Evolutionary conservation across 805 yeast genomes (phyloP).

Genomic region (Cyberlindnera xylosilytica): DNA sequence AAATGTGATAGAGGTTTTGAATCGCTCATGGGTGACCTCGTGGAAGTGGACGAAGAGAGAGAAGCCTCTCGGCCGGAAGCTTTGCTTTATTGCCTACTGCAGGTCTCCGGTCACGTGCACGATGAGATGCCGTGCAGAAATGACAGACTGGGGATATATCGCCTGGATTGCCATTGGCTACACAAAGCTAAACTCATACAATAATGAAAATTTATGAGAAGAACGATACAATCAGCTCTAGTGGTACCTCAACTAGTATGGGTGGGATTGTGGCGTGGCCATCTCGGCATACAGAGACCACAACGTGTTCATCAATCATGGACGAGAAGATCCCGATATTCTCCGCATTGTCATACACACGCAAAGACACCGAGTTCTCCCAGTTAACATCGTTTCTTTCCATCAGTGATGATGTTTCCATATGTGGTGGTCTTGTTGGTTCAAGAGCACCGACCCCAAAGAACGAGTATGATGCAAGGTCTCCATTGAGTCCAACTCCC

Average conservation of each 20-base stretch:
- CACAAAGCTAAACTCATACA: too few species aligned
- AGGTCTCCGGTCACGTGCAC: too few species aligned
- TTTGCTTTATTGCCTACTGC: too few species aligned
- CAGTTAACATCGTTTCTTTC: not conserved
- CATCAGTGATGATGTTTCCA: not conserved
- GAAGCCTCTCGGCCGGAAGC: not conserved
- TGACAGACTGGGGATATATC: too few species aligned
- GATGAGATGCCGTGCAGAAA: too few species aligned
- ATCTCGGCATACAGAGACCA: slow-evolving; percentile 12
- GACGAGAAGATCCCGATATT: slow-evolving; percentile 19
- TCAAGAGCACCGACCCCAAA: slow-evolving; percentile 13
- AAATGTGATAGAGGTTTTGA: slow-evolving; percentile 46
- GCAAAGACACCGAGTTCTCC: slow-evolving; percentile 6
- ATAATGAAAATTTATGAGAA: too few species aligned
- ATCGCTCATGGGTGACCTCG: not conserved
- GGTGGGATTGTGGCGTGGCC: slow-evolving; percentile 1
- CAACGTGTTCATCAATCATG: slow-evolving; percentile 20
- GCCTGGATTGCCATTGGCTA: too few species aligned
- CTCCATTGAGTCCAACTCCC: slow-evolving; percentile 56
- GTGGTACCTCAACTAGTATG: slow-evolving; percentile 6
- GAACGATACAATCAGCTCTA: slow-evolving; percentile 4
- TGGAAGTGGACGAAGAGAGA: not conserved
- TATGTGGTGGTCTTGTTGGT: not conserved
- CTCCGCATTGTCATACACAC: slow-evolving; percentile 8
- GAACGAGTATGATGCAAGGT: slow-evolving; percentile 30